Base-by-base conservation (phyloP, 495 filamentous ascomycete genomes). In the Penicillium herquei region DNA sequence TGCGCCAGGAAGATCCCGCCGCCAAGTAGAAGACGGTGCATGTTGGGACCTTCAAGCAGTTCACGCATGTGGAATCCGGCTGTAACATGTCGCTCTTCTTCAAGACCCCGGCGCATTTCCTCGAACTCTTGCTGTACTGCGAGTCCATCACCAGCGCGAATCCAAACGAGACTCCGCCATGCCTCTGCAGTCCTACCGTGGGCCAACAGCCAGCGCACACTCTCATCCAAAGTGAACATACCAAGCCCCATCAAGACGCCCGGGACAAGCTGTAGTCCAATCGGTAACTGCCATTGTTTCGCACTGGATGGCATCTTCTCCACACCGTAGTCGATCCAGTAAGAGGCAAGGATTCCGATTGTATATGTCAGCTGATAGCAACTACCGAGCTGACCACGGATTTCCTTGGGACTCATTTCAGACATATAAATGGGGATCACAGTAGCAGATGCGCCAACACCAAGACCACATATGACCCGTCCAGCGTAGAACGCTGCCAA, bases 361-460 rank as follows among this genome's bases (percentile, higher is more conserved):
- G 79, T 80, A 51, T 78, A 82, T 41, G 78, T 78, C 41, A 81
- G 74, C 51, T 82, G 79, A 57, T 78, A 82, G 54, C 78, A 78
- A 52, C 70, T 69, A 44, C 78, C 81, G 17, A 83, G 71, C 14
- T 78, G 72, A 2, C 77, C 81, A 33, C 81, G 73, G 47, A 83
- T 75, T 12, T 79, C 71, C 44, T 77, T 80, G 0, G 81, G 80
- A 50, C 78, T 78, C 72, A 79, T 84, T 61, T 85, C 82, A 12
- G 78, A 73, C 41, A 78, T 73, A 55, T 79, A 83, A 55, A 83
- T 85, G 3, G 84, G 82, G 0, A 83, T 79, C 12, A 82, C 73
- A 10, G 79, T 81, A 0, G 81, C 78, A 7, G 81, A 79, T 6
- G 74, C 79, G 0, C 83, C 84, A 48, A 85, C 72, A 0, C 82